Evolutionary conservation across 176 grass and related monocot species (phyloP), one percentile per base, ranked within the genome.

Genomic region (Avena eriantha): DNA sequence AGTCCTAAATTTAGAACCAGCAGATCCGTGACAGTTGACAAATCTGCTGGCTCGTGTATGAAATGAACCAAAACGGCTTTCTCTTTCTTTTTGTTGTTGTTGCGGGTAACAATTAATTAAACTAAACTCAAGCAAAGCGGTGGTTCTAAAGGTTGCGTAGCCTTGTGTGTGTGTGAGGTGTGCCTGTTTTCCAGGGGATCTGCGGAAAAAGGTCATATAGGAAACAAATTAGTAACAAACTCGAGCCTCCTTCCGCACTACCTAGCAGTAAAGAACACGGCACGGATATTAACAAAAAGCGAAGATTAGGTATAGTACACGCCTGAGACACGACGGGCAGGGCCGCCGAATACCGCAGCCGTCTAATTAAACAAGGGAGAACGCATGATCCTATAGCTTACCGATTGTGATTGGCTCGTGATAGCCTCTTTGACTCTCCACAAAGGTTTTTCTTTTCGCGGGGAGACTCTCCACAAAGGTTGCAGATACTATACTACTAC

Each of bases 381-480:
- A 21, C 10, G 23, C 0, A 17, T 4, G 43, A 3, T 11, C 21
- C 36, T 39, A 39, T 73, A 5, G 10, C 31, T 79, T 41, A 46
- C 36, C 6, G 36, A 39, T 39, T 7, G 65, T 45, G 34, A 63
- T 71, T 63, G 64, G 46, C 45, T 84, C 45, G 10, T 84, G 87
- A 89, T 80, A n/a, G n/a, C n/a, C n/a, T n/a, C n/a, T n/a, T n/a
- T n/a, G n/a, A n/a, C n/a, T n/a, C n/a, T n/a, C n/a, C n/a, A n/a
- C n/a, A n/a, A n/a, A n/a, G n/a, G n/a, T n/a, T n/a, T n/a, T n/a
- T n/a, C n/a, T n/a, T n/a, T n/a, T n/a, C n/a, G n/a, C n/a, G n/a
- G n/a, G n/a, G n/a, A n/a, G n/a, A n/a, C 54, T 51, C 54, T 51
- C 75, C 24, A 8, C 10, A 51, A 50, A 46, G 22, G 55, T 39